Conservation (phyloP, 1,139 yeast species). For the Meyerozyma carpophila region DNA sequence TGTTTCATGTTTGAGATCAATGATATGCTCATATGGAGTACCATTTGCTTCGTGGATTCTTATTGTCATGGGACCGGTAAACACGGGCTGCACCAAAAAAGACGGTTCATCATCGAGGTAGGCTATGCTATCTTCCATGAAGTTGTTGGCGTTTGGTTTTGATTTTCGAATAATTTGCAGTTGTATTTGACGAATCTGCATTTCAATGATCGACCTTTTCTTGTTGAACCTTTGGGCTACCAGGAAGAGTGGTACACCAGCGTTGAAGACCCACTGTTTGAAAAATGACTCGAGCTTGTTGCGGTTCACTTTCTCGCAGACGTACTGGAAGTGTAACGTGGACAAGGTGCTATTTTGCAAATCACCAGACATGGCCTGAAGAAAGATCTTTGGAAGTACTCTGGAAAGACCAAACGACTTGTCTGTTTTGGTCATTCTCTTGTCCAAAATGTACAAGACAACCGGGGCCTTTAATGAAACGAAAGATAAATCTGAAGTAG, state of each 20-base stretch:
- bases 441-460: constrained; percentile 77
- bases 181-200: constrained; percentile 91
- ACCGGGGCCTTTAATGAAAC: constrained; percentile 78
- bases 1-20: constrained; percentile 77
- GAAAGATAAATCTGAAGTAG: constrained; percentile 57
- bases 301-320: constrained; percentile 91
- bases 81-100: constrained; percentile 43
- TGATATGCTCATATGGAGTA: constrained; percentile 98
- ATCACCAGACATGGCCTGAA: constrained; percentile 96
- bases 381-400: constrained; percentile 83
- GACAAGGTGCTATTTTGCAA: constrained; percentile 72
- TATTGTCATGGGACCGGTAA: constrained; percentile 93
- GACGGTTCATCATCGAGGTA: constrained; percentile 34
- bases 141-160: constrained; percentile 32
- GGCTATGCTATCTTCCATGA: constrained; percentile 44
- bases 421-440: constrained; percentile 94
- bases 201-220: constrained; percentile 88
- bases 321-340: constrained; percentile 80
- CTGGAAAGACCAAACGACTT: constrained; percentile 88
- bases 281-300: constrained; percentile 79
- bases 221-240: constrained; percentile 90
- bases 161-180: constrained; percentile 44
- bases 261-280: constrained; percentile 88
- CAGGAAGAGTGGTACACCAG: constrained; percentile 84
- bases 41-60: constrained; percentile 98